Conservation (phyloP, 768 basidiomycete genomes). For the Lentinula aciculospora region DNA sequence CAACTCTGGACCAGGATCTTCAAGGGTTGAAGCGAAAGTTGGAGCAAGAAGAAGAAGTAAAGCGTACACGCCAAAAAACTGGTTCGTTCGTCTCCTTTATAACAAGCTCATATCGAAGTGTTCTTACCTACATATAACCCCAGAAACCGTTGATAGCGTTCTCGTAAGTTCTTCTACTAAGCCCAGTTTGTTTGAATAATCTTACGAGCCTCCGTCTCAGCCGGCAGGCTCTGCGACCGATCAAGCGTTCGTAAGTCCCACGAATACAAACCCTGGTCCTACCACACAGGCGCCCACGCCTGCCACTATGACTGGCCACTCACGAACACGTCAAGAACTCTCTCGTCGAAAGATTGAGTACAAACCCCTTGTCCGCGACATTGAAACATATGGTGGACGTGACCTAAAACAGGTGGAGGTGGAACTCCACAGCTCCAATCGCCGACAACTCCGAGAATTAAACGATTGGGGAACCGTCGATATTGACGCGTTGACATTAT, state of each 20-base stretch:
- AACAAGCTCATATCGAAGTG: conserved; percentile 11
- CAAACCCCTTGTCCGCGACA: conserved; percentile 69
- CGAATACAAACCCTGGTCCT: conserved; percentile 2
- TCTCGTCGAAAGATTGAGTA: conserved; percentile 85
- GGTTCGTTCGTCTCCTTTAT: conserved; percentile 35
- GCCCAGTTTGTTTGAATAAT: background rate
- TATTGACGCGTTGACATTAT: conserved; percentile 91
- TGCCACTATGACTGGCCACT: conserved; percentile 21
- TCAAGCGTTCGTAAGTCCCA: conserved; percentile 3
- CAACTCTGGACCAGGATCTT: conserved; percentile 50
- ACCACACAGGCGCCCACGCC: conserved; percentile 13
- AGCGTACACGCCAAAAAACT: conserved; percentile 68
- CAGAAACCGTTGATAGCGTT: conserved; percentile 43
- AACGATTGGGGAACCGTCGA: conserved; percentile 88
- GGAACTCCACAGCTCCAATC: conserved; percentile 47
- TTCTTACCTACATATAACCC: conserved; percentile 15
- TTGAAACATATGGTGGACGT: conserved; percentile 76
- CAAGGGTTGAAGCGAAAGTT: conserved; percentile 71
- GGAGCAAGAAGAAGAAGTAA: conserved; percentile 62
- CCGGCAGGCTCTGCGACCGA: conserved; percentile 6
- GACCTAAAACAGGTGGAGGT: conserved; percentile 64
- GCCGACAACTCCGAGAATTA: conserved; percentile 61
- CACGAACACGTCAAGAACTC: conserved; percentile 40
- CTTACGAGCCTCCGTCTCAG: conserved; percentile 7
- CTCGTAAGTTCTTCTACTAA: conserved; percentile 29